Conservation (phyloP, 2,329 filamentous ascomycete genomes). For the Epichloe sp. region DNA sequence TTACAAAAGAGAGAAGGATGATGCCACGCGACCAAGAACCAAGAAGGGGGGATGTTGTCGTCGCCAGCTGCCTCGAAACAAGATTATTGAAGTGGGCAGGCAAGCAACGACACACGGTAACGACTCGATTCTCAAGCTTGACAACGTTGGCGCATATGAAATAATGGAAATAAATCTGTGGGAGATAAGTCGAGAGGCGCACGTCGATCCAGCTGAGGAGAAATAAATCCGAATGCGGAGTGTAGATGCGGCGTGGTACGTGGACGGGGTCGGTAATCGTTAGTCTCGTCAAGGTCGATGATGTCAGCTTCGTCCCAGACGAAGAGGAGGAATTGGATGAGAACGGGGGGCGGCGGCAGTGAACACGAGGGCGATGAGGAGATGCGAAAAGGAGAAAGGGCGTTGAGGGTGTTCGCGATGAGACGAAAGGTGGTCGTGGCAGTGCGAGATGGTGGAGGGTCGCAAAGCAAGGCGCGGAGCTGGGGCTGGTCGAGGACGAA, state of each 20-base stretch:
- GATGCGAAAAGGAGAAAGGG: background rate
- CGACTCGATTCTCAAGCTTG: background rate
- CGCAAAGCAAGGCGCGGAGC: background rate
- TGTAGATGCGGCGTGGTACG: background rate
- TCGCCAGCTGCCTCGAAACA: background rate
- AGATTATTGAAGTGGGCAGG: background rate
- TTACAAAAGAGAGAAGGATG: background rate
- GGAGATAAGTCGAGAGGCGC: background rate
- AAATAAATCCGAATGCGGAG: background rate
- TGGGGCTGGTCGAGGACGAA: background rate
- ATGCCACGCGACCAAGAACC: background rate
- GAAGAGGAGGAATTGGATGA: background rate
- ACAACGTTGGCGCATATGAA: background rate
- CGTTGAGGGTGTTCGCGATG: slow-evolving; percentile 1
- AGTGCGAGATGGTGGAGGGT: slow-evolving; percentile 1
- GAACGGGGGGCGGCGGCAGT: background rate
- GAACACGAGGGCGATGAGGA: background rate
- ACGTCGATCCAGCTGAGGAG: slow-evolving; percentile 1
- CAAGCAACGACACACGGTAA: background rate
- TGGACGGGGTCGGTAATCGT: background rate
- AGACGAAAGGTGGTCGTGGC: slow-evolving; percentile 2
- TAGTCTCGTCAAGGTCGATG: background rate
- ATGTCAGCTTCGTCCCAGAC: slow-evolving; percentile 3
- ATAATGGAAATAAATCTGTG: background rate
- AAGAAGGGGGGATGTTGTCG: background rate